phyloP scores from a whole-genome alignment of 164 flowering plant species.

The Stephania yunnanensis region DNA sequence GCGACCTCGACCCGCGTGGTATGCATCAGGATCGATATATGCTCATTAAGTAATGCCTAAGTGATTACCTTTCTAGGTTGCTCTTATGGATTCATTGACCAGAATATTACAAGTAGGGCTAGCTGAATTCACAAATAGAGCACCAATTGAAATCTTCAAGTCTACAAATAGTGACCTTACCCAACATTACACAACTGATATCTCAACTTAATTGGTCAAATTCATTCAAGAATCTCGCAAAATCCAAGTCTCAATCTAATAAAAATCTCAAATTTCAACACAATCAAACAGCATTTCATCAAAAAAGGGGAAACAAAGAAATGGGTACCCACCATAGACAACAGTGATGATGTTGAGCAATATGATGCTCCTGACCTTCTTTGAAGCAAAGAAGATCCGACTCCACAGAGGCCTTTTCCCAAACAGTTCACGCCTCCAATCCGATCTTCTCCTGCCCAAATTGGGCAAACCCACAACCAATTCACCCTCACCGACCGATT shows the following conservation, averaged over 20 bases:
- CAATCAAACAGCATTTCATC: background rate
- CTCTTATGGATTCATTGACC: too few species aligned
- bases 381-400: slow-evolving; percentile 59
- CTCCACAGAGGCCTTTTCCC: slow-evolving; percentile 51
- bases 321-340: slow-evolving; percentile 66
- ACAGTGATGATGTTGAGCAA: slow-evolving; percentile 66
- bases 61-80: too few species aligned
- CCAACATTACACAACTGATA: too few species aligned
- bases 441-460: background rate
- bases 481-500: background rate
- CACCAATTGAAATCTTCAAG: too few species aligned
- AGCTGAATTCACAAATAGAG: too few species aligned
- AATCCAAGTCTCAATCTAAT: background rate
- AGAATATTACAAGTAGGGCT: too few species aligned
- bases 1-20: too few species aligned
- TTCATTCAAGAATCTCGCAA: background rate
- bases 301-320: background rate
- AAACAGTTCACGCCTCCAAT: slow-evolving; percentile 20
- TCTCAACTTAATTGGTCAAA: too few species aligned
- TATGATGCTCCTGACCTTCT: slow-evolving; percentile 65
- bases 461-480: background rate
- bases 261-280: background rate
- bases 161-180: background rate
- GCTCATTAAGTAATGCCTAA: too few species aligned
- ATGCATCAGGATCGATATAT: too few species aligned